Conservation (phyloP, 805 yeast genomes). For the Saccharomycopsis microspora region DNA sequence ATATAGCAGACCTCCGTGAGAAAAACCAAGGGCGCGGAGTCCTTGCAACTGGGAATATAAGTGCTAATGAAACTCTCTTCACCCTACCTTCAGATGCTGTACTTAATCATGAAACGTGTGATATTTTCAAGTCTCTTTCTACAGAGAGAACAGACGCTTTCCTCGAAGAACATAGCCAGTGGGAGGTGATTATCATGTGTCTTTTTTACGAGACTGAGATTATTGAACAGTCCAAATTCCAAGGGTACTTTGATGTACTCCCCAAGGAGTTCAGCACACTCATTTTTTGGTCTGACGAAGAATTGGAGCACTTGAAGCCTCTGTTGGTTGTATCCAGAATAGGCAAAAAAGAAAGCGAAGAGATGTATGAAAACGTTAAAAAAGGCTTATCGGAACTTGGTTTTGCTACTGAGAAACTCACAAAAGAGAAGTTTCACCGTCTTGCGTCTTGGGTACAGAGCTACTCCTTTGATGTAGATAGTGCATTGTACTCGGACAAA, state of each 20-base stretch:
- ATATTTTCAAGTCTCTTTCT: constrained; percentile 24
- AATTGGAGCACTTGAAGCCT: constrained; percentile 48
- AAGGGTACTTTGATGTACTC: constrained; percentile 56
- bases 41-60: constrained; percentile 50
- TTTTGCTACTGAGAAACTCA: constrained; percentile 22
- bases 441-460: constrained; percentile 80
- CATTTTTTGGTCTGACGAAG: constrained; percentile 70
- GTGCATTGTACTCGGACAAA: constrained; percentile 21
- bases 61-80: constrained; percentile 53
- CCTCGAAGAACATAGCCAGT: constrained; percentile 39
- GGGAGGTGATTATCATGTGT: constrained; percentile 70
- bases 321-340: constrained; percentile 60
- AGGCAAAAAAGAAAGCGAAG: constrained; percentile 58
- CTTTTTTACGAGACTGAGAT: constrained; percentile 49
- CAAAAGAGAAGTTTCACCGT: constrained; percentile 50
- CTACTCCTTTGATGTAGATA: constrained; percentile 78
- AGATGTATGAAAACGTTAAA: constrained; percentile 39
- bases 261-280: constrained; percentile 32
- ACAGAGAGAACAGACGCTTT: constrained; percentile 20
- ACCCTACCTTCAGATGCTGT: constrained; percentile 50
- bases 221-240: constrained; percentile 46
- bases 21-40: constrained; percentile 70
- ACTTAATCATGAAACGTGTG: constrained; percentile 49
- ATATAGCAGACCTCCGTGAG: constrained; percentile 47
- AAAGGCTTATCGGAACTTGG: constrained; percentile 28